Base-by-base conservation (phyloP, 192 early-diverging fungal genomes). In the Gryganskiella cystojenkinii region DNA sequence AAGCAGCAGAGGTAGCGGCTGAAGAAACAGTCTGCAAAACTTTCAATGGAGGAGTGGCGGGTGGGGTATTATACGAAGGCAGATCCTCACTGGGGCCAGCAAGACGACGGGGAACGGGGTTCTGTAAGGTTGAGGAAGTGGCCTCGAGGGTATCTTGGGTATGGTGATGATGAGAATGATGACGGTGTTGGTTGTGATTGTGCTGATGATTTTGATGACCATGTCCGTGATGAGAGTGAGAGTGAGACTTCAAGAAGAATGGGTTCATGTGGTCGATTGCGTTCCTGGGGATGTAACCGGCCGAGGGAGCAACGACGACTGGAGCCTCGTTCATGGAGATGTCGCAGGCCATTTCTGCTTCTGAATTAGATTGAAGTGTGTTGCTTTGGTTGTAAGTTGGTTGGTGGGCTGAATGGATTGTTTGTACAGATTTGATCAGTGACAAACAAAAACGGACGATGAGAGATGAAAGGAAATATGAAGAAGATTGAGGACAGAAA, bases 261-360 rank as follows among this genome's bases (percentile, higher is more conserved):
- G 73, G 73, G 46, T 43, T 76, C 58, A 76, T 68, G 73, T 76
- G 73, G 42, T 76, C 60, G 30, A 76, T 50, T 43, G 61, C 65
- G 43, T 68, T 76, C 31, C 73, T 54, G 22, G 73, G 60, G 33
- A 76, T 61, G 60, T 76, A 76, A 10, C 22, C 55, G 28, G 2
- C 15, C 3, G 47, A 4, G n/a, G 56, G 56, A 1, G 49, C 37
- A 28, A 54, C 67, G 37, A 60, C 67, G 37, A 60, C 50, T 19
- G 57, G 49, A 19, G 67, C 37, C 6, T 69, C 57, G 49, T 69
- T 60, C 67, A 69, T 60, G 20, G 67, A 60, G 56, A 59, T 42
- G 50, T 69, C 67, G 50, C 67, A 44, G 44, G 67, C 67, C 67
- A 69, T 69, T n/a, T n/a, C n/a, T n/a, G n/a, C n/a, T n/a, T n/a